Percentiles rank a stretch among this genome's conserved stretches.
These are phyloP conservation scores for Cadophora sp. DNA, from an alignment of 2,329 filamentous ascomycete species.

Conservation along the genomic window DNA sequence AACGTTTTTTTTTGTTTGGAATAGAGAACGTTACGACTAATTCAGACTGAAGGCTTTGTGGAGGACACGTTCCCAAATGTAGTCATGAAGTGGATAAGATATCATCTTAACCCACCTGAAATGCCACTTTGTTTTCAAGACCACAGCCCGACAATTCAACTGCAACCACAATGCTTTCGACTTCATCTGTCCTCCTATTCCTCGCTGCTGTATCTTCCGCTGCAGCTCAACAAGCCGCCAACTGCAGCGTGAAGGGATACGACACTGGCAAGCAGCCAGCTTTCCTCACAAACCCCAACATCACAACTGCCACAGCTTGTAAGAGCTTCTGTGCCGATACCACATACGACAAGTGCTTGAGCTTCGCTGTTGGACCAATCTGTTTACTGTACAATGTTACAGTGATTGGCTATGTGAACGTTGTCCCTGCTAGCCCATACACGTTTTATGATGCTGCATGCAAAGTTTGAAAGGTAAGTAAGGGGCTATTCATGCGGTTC, in stretches of 20 bases:
- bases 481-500: too few relatives aligned
- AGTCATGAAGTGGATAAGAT: background rate
- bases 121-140: background rate
- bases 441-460: conserved; percentile 9
- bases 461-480: background rate
- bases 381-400: conserved; percentile 12
- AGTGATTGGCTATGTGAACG: conserved; percentile 2
- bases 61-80: conserved; percentile 6
- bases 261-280: conserved; percentile 6
- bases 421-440: background rate
- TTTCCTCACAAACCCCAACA: conserved; percentile 7
- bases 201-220: background rate
- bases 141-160: too few relatives aligned
- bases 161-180: background rate
- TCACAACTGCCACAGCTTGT: background rate
- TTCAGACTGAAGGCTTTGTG: background rate
- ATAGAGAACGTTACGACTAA: background rate
- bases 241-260: conserved; percentile 13
- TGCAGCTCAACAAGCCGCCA: background rate
- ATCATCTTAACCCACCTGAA: background rate
- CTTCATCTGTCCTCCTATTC: background rate
- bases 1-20: background rate
- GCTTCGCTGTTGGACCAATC: conserved; percentile 1
- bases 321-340: background rate
- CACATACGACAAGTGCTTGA: background rate